phyloP scores from a whole-genome alignment of 805 yeast genomes.

The Cyberlindnera bimundalis region DNA sequence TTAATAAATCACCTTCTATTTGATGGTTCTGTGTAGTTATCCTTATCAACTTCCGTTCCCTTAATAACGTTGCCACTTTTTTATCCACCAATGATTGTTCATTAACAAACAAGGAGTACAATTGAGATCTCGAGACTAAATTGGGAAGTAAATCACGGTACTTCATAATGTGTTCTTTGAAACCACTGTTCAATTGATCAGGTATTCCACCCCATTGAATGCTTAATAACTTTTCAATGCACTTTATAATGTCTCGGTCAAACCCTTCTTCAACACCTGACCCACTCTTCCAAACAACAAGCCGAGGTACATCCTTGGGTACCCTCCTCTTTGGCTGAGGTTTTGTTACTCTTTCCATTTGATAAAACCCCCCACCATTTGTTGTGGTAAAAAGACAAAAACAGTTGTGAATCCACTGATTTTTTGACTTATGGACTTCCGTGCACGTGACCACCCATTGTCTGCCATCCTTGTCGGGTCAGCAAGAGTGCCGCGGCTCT shows the following conservation, averaged over 20 bases:
- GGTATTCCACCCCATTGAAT: conserved; percentile 21
- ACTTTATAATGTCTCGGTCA: conserved; percentile 3
- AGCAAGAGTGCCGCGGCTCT: not conserved
- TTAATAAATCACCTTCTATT: conserved; percentile 37
- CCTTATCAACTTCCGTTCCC: conserved; percentile 36
- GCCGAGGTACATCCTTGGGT: conserved; percentile 10
- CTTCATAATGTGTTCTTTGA: conserved; percentile 18
- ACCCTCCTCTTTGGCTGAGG: conserved; percentile 2
- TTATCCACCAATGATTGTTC: conserved; percentile 51
- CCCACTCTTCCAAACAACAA: not conserved
- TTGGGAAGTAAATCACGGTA: conserved; percentile 16
- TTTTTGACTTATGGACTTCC: too few species aligned
- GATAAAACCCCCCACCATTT: too few species aligned
- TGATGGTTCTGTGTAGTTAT: conserved; percentile 29
- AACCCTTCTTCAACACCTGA: conserved; percentile 1
- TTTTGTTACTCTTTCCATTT: conserved; percentile 1
- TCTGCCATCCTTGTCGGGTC: conserved; percentile 2
- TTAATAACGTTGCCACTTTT: conserved; percentile 35
- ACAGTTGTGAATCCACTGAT: not conserved
- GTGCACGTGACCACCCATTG: not conserved
- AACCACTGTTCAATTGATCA: conserved; percentile 15
- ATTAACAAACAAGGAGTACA: conserved; percentile 45
- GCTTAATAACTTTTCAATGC: conserved; percentile 8
- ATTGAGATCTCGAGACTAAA: conserved; percentile 30
- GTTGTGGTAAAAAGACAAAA: too few species aligned